Evolutionary conservation across 2,329 filamentous ascomycete genomes (phyloP), one percentile per base, ranked within the genome.

Genomic region (Cercospora citrullina): DNA sequence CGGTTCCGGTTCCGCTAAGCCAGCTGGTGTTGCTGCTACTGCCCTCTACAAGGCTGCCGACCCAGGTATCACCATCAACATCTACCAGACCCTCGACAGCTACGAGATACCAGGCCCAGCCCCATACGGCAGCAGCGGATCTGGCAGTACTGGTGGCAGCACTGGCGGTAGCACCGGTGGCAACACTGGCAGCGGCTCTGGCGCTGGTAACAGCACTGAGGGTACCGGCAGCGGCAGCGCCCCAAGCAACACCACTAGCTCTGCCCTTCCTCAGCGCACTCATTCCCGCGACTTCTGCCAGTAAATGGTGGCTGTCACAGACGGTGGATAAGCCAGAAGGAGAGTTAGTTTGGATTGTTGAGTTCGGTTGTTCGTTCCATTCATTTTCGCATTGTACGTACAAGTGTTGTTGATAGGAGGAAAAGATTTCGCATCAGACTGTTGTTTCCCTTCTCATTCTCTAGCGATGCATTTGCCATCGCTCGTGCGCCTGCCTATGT

Each of bases 41-140:
- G 77, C 78, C 65, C 81, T 89, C 30, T 90, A 90, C 83, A 87
- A 80, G 63, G 79, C 81, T 72, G 78, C 80, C 64, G 87, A 89
- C 76, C 77, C 85, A 12, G 88, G 88, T 68, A 87, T 90, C 74
- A 72, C 82, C 69, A 79, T 88, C 82, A 86, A 86, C 82, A 83
- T 90, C 78, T 89, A 89, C 83, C 73, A 79, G 63, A 73, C 77
- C 39, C 75, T 84, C 66, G 76, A 73, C 71, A 79, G 75, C 51
- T 87, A 87, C 75, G 71, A 75, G 23, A 86, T 87, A 53, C 85
- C 85, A 23, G 86, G 86, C 18, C 85, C 85, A 16, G 72, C 77
- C 33, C 64, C 55, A 21, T 60, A 65, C 63, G 58, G 63, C 57
- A 55, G 60, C 51, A 67, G 39, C 31, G 39, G 21, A 18, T 21